Evolutionary conservation across 2,329 filamentous ascomycete species (phyloP).

Genomic region (Talaromyces atroroseus): DNA sequence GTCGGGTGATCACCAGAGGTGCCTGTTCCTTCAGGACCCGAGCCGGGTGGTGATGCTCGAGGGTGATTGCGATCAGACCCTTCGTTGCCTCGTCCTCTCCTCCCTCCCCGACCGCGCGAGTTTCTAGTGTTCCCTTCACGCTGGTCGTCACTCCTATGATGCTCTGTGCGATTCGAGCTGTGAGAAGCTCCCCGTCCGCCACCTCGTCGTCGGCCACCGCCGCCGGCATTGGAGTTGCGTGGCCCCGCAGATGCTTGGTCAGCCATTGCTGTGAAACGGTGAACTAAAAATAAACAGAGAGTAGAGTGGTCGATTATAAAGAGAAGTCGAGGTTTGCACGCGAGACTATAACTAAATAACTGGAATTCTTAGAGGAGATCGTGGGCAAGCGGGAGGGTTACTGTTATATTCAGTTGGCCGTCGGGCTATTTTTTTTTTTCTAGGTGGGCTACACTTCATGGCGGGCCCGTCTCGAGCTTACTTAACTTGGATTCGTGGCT

Average conservation of each 20-base stretch:
- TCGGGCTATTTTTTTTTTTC: background rate
- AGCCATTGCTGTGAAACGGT: slow-evolving; percentile 5
- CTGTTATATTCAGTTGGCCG: background rate
- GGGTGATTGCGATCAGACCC: slow-evolving; percentile 15
- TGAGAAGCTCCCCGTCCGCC: slow-evolving; percentile 26
- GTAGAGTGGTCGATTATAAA: background rate
- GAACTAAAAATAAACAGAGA: background rate
- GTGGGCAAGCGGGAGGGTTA: background rate
- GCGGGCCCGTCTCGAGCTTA: background rate
- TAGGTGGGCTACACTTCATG: background rate
- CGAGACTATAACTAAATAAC: background rate
- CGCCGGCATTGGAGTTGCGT: slow-evolving; percentile 37
- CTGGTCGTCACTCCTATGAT: slow-evolving; percentile 20
- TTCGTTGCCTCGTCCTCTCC: slow-evolving; percentile 19
- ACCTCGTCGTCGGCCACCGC: slow-evolving; percentile 29
- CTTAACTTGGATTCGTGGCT: background rate
- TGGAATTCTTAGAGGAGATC: background rate
- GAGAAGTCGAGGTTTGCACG: background rate
- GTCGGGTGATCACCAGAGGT: slow-evolving; percentile 44
- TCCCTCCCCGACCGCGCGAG: slow-evolving; percentile 28
- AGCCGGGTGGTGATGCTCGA: slow-evolving; percentile 30
- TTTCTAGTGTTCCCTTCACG: slow-evolving; percentile 33
- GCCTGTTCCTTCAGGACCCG: slow-evolving; percentile 31
- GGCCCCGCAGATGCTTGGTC: slow-evolving; percentile 18
- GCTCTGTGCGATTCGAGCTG: slow-evolving; percentile 23